Evolutionary conservation across 179 eudicot genomes (phyloP).

Genomic region (Corrigiola litoralis): DNA sequence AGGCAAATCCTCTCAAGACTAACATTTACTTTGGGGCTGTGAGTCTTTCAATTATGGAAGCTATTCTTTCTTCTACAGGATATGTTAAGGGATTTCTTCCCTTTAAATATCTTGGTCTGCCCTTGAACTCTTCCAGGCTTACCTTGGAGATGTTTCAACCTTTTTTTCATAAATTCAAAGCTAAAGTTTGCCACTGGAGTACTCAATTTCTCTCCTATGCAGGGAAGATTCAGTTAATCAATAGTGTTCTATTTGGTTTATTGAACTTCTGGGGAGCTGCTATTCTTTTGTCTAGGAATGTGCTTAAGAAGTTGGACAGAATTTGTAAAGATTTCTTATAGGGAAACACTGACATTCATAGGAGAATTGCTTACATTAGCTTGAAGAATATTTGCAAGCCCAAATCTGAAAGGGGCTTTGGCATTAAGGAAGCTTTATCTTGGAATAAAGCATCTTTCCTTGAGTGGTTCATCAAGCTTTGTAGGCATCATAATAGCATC

Average conservation of each 20-base stretch:
- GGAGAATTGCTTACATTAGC: neutral
- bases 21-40: neutral
- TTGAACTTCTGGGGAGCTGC: neutral
- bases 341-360: neutral
- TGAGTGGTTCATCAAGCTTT: too few species aligned
- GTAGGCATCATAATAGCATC: too few species aligned
- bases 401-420: neutral
- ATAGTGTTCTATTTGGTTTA: neutral
- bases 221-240: neutral
- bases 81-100: neutral
- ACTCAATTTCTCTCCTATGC: neutral
- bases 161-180: neutral
- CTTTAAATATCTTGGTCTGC: neutral
- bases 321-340: neutral
- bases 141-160: neutral
- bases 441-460: neutral
- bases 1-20: neutral
- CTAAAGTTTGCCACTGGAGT: neutral
- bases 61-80: neutral
- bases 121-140: neutral
- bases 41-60: neutral
- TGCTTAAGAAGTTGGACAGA: neutral
- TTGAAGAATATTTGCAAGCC: neutral
- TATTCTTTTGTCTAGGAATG: neutral
- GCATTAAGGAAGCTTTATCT: neutral